Conservation (phyloP, 75 land plant species). For the Cunninghamia lanceolata region DNA sequence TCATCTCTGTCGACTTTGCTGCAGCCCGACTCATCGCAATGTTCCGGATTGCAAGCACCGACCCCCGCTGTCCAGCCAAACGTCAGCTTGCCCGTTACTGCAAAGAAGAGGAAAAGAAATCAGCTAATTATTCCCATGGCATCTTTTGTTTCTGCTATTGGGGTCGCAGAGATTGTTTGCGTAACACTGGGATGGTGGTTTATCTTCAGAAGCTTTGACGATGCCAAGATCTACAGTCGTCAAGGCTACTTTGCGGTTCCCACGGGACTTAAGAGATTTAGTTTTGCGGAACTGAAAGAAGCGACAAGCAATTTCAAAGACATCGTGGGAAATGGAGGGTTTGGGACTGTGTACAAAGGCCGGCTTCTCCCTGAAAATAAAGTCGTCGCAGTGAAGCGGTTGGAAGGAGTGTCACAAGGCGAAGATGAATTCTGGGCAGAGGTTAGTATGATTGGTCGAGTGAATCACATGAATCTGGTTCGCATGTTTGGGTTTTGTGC, state of each 20-base stretch:
- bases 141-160: slow-evolving; percentile 23
- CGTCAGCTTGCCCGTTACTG: neutral
- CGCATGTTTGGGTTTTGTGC: slow-evolving; percentile 66
- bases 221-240: too few relatives aligned
- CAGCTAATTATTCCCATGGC: slow-evolving; percentile 12
- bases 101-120: neutral
- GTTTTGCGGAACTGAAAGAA: slow-evolving; percentile 47
- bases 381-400: too few relatives aligned
- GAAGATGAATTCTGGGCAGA: too few relatives aligned
- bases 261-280: slow-evolving; percentile 38
- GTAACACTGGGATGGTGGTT: slow-evolving; percentile 28
- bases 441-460: slow-evolving; percentile 59
- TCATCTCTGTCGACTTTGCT: neutral
- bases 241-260: slow-evolving; percentile 34
- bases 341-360: too few relatives aligned
- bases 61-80: neutral
- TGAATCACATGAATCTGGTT: slow-evolving; percentile 70
- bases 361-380: too few relatives aligned
- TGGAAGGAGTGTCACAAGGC: too few relatives aligned
- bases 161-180: slow-evolving; percentile 23
- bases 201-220: slow-evolving; percentile 3
- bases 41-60: neutral
- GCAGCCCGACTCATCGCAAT: neutral
- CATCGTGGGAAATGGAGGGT: too few relatives aligned
- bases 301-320: too few relatives aligned